phyloP scores from a whole-genome alignment of 1,284 basidiomycete genomes.

The Trametes polyzona region DNA sequence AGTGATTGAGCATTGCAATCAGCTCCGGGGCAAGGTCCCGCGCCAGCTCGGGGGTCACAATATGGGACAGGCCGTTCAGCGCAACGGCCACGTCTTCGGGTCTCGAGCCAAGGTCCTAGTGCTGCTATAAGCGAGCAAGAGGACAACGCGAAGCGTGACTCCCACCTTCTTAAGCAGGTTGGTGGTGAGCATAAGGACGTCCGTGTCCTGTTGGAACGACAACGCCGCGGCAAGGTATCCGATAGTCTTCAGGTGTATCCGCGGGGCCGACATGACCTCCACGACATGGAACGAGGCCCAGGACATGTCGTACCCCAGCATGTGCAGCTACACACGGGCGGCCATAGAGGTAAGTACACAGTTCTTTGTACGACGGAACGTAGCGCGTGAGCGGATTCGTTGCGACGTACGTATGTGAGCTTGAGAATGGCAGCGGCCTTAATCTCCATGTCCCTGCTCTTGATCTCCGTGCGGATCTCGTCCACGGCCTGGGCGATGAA shows the following conservation, averaged over 20 bases:
- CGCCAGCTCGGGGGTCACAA: slow-evolving; percentile 88
- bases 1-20: slow-evolving; percentile 89
- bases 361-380: neutral
- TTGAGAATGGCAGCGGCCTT: slow-evolving; percentile 96
- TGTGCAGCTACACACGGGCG: slow-evolving; percentile 69
- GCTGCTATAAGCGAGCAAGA: neutral
- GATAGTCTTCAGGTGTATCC: slow-evolving; percentile 91
- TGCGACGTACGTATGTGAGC: slow-evolving; percentile 86
- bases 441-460: slow-evolving; percentile 94
- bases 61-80: slow-evolving; percentile 87
- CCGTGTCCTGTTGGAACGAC: slow-evolving; percentile 93
- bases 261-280: slow-evolving; percentile 95
- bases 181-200: slow-evolving; percentile 97
- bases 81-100: slow-evolving; percentile 81
- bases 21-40: slow-evolving; percentile 90
- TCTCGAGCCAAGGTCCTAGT: slow-evolving; percentile 82
- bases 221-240: slow-evolving; percentile 95
- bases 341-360: neutral
- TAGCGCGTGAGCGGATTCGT: neutral
- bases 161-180: slow-evolving; percentile 96
- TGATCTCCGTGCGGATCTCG: slow-evolving; percentile 91
- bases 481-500: slow-evolving; percentile 83
- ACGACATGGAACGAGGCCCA: slow-evolving; percentile 96
- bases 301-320: slow-evolving; percentile 90
- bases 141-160: neutral